These are phyloP conservation scores for Quercus dentata DNA, from an alignment of 306 rosid genomes.

Conservation along the genomic window DNA sequence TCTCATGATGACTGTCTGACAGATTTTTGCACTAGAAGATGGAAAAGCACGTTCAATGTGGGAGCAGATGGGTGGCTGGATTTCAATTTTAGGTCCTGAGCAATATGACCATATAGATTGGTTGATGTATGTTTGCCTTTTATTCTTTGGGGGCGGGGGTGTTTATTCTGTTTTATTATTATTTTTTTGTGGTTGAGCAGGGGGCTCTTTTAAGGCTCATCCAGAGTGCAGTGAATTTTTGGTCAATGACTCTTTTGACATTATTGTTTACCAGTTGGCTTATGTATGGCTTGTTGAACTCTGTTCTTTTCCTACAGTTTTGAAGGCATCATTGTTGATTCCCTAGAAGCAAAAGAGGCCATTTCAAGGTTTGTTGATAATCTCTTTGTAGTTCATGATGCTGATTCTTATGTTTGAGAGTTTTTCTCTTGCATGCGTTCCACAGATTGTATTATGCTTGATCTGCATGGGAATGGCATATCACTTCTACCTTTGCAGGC, in stretches of 20 bases:
- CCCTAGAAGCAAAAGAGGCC: constrained; percentile 68
- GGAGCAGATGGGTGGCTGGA: constrained; percentile 62
- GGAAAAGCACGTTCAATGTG: constrained; percentile 69
- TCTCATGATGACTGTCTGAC: constrained; percentile 33
- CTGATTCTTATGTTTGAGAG: constrained; percentile 10
- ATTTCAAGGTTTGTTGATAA: constrained; percentile 69
- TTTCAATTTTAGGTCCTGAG: constrained; percentile 52
- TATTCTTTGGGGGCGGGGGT: neutral
- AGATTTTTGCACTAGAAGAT: constrained; percentile 73
- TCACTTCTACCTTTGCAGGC: neutral
- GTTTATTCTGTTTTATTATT: neutral
- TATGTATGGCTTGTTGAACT: constrained; percentile 14
- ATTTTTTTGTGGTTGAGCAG: neutral
- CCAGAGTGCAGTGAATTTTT: neutral
- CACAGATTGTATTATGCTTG: neutral
- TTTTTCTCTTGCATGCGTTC: constrained; percentile 7
- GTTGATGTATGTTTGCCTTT: constrained; percentile 69
- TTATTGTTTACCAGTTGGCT: neutral
- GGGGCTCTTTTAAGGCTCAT: neutral
- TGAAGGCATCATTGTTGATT: constrained; percentile 79
- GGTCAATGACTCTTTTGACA: constrained; percentile 4
- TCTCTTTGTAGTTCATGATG: constrained; percentile 9
- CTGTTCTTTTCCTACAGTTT: constrained; percentile 50
- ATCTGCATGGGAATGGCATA: neutral
- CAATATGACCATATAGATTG: constrained; percentile 62